Evolutionary conservation across 139 green algal genomes (phyloP), one percentile per base, ranked within the genome.

Genomic region (Haematococcus lacustris): DNA sequence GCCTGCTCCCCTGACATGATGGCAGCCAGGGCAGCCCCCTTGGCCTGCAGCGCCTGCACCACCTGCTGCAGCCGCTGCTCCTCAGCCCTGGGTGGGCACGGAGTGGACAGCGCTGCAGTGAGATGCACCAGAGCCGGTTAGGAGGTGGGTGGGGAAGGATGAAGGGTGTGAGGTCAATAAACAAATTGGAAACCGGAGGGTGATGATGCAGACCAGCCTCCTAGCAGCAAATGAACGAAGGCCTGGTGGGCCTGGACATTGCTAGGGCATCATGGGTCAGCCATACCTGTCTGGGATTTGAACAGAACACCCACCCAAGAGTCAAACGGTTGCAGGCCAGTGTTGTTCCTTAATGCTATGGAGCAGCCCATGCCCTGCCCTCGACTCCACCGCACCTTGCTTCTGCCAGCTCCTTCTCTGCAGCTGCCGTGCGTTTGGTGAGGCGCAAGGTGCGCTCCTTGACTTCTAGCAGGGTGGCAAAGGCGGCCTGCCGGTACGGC

Each of bases 381-480:
- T n/a, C n/a, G n/a, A n/a, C n/a, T n/a, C n/a, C n/a, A n/a, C n/a
- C 33, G 28, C 39, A 72, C 67, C 67, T 47, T 7, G 26, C 67
- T 33, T 28, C 41, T 33, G 51, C 50, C 35, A 72, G 26, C 17
- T 73, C 66, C 51, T 41, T 60, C 28, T 73, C 73, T 35, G 73
- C 73, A 23, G 51, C 53, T 3, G 30, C 65, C 13, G 73, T 66
- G 1, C 50, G 35, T 66, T 66, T 69, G 6, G 40, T 61, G 28
- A 63, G 33, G 51, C 66, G 51, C 65, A 13, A 69, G 34, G 38
- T 70, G 63, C 51, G 69, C 63, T 61, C 78, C 30, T 33, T 71
- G 64, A 5, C 53, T 53, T 83, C 73, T 53, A 77, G 73, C 30
- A 83, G 73, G 64, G 32, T 38, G 17, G 62, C 40, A 53, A 83